Conservation (phyloP, 192 early-diverging fungal genomes). For the Coemansia pectinata region DNA sequence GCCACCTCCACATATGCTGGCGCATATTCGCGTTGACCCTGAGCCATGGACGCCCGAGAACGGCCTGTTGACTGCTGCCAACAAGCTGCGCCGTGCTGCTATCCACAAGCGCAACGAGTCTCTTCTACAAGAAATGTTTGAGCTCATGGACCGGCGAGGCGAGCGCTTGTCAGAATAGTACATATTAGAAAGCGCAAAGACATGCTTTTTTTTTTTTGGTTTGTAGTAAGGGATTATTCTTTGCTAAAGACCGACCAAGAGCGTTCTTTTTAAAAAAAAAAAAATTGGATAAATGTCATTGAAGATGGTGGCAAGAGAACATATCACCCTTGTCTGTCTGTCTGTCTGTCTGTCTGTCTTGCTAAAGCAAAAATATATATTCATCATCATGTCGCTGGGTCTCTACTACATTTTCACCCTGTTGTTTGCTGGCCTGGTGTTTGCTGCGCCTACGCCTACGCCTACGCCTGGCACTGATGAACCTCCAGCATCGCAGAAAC, state of each 20-base stretch:
- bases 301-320: background rate
- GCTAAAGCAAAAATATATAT: background rate
- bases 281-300: background rate
- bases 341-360: background rate
- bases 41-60: slow-evolving; percentile 94
- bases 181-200: background rate
- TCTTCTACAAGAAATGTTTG: slow-evolving; percentile 19
- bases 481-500: background rate
- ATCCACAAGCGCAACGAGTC: slow-evolving; percentile 67
- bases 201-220: background rate
- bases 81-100: slow-evolving; percentile 84
- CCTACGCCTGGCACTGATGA: background rate
- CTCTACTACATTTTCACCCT: background rate
- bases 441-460: background rate
- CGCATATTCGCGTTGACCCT: slow-evolving; percentile 62
- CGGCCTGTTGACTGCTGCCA: slow-evolving; percentile 89
- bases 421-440: background rate
- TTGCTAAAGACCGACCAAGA: background rate
- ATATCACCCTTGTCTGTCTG: background rate
- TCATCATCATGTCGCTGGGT: background rate
- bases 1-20: slow-evolving; percentile 72
- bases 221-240: background rate
- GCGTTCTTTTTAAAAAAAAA: background rate
- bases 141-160: slow-evolving; percentile 8
- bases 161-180: background rate